These are phyloP conservation scores for Mesembryanthemum crystallinum DNA, from an alignment of 148 eudicot species.

Conservation along the genomic window DNA sequence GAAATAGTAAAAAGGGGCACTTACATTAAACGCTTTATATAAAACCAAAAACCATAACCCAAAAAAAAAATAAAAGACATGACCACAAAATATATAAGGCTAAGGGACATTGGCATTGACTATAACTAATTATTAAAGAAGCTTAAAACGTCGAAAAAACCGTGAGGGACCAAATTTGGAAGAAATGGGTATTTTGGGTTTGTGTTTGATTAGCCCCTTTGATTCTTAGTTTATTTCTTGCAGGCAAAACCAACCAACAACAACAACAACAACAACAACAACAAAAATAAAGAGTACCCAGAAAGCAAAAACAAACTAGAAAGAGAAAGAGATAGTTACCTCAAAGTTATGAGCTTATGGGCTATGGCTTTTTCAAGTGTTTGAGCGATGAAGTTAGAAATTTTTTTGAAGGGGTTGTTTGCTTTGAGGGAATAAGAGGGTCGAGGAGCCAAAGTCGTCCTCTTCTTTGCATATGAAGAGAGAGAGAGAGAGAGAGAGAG, in stretches of 20 bases:
- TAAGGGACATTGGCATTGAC: conserved; percentile 26
- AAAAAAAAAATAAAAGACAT: neutral
- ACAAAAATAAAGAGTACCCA: conserved; percentile 3
- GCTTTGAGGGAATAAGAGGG: conserved; percentile 10
- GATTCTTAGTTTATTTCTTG: conserved; percentile 18
- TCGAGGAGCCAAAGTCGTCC: conserved; percentile 29
- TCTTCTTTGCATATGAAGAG: conserved; percentile 23
- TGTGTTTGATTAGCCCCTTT: conserved; percentile 1
- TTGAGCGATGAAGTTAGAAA: neutral
- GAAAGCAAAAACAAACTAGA: neutral
- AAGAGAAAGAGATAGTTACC: neutral
- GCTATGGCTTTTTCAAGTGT: conserved; percentile 9
- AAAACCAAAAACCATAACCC: conserved; percentile 2
- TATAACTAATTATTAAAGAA: conserved; percentile 21
- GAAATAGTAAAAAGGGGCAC: conserved; percentile 21
- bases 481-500: conserved; percentile 9
- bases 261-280: neutral
- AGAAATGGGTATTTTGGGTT: conserved; percentile 28
- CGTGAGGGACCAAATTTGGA: conserved; percentile 28
- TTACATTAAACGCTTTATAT: conserved; percentile 18
- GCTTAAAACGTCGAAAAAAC: conserved; percentile 20
- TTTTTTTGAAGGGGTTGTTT: neutral
- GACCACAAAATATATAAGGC: conserved; percentile 11
- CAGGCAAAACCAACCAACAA: conserved; percentile 20
- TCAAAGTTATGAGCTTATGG: conserved; percentile 1